phyloP scores from a whole-genome alignment of 257 asterid species.

The Capsicum pubescens region DNA sequence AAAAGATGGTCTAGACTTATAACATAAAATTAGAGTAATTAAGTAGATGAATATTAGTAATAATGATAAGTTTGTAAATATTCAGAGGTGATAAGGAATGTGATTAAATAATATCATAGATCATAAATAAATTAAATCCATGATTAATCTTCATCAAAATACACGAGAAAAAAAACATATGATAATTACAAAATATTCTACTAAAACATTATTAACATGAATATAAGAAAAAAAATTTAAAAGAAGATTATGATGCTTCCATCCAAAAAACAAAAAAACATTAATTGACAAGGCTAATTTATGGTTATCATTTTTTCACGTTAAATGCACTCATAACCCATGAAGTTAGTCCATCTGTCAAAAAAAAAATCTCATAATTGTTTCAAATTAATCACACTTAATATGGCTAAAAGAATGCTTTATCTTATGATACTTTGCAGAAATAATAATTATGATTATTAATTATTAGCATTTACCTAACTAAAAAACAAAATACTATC shows the following conservation, averaged over 20 bases:
- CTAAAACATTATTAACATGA: constrained; percentile 23
- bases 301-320: constrained; percentile 37
- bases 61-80: too few species aligned
- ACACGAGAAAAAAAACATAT: constrained; percentile 5
- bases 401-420: constrained; percentile 39
- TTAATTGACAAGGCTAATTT: constrained; percentile 23
- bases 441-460: constrained; percentile 43
- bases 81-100: too few species aligned
- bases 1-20: too few species aligned
- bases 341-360: constrained; percentile 40
- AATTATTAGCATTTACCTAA: constrained; percentile 36
- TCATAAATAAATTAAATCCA: too few species aligned
- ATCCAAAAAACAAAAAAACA: constrained; percentile 14
- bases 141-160: not conserved
- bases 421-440: constrained; percentile 41
- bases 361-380: constrained; percentile 14
- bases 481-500: constrained; percentile 40
- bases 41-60: too few species aligned
- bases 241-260: not conserved
- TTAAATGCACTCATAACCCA: constrained; percentile 45
- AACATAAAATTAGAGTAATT: too few species aligned
- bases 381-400: constrained; percentile 34
- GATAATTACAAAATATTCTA: not conserved
- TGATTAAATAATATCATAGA: too few species aligned
- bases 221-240: not conserved